Evolutionary conservation across 257 asterid species (phyloP).

Genomic region (Buddleja alternifolia): DNA sequence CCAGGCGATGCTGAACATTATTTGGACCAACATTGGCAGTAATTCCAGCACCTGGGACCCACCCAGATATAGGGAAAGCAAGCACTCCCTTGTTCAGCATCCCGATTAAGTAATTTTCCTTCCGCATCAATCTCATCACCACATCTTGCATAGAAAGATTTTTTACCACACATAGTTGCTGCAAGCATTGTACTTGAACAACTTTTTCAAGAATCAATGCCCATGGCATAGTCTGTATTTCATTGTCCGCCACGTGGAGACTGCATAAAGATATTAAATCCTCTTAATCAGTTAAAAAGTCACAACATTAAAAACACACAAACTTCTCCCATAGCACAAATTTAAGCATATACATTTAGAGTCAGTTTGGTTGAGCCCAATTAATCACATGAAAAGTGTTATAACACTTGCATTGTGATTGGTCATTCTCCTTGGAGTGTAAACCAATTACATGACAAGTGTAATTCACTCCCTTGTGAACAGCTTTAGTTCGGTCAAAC

Average conservation of each 20-base stretch:
- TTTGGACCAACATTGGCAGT: conserved; percentile 48
- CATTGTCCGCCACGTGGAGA: conserved; percentile 82
- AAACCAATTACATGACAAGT: no score
- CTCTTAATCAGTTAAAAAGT: conserved; percentile 2
- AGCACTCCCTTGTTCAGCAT: conserved; percentile 97
- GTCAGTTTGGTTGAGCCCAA: no score
- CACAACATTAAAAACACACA: conserved; percentile 21
- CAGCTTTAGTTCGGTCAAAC: not conserved
- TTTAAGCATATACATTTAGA: not conserved
- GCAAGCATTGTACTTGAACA: conserved; percentile 66
- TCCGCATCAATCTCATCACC: conserved; percentile 93
- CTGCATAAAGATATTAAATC: conserved; percentile 49
- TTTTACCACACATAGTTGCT: conserved; percentile 78
- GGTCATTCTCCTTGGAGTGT: no score
- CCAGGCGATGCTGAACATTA: conserved; percentile 57
- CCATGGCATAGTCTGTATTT: conserved; percentile 95
- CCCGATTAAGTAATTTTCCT: conserved; percentile 96
- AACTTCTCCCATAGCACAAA: not conserved
- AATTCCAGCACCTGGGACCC: conserved; percentile 88
- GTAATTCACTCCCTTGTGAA: no score
- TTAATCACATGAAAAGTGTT: no score
- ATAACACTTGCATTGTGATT: no score
- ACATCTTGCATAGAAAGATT: conserved; percentile 89
- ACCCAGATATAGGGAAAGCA: conserved; percentile 79
- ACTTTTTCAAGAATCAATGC: conserved; percentile 82